Evolutionary conservation across 805 yeast genomes (phyloP).

Genomic region (Debaryomyces castellii): DNA sequence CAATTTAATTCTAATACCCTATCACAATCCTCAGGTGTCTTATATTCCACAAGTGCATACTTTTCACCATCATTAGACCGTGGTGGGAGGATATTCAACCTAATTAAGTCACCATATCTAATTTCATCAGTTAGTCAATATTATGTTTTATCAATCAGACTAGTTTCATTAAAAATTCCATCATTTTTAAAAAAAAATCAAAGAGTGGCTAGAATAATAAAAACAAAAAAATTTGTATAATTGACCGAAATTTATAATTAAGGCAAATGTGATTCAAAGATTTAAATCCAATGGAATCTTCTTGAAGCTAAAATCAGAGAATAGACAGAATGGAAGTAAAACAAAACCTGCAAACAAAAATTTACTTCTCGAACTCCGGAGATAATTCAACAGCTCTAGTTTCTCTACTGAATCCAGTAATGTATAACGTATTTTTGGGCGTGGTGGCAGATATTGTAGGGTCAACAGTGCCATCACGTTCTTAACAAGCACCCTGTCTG

Average conservation of each 20-base stretch:
- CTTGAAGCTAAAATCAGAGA: not conserved
- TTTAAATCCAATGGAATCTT: no score
- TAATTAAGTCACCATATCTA: slow-evolving; percentile 56
- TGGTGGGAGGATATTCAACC: slow-evolving; percentile 65
- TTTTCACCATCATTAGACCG: slow-evolving; percentile 58
- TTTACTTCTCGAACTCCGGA: slow-evolving; percentile 60
- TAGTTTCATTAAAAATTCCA: not conserved
- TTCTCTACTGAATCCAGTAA: slow-evolving; percentile 56
- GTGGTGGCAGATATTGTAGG: slow-evolving; percentile 12
- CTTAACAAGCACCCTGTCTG: no score
- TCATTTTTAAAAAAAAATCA: no score
- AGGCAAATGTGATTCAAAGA: no score
- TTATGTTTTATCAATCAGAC: not conserved
- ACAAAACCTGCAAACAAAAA: slow-evolving; percentile 14
- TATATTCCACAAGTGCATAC: slow-evolving; percentile 64
- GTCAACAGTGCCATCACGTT: no score
- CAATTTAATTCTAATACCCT: slow-evolving; percentile 49
- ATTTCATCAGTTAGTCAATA: not conserved
- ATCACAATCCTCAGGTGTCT: slow-evolving; percentile 52
- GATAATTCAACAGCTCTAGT: slow-evolving; percentile 56
- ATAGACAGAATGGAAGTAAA: not conserved
- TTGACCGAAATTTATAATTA: no score
- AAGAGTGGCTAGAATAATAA: no score
- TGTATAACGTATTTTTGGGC: slow-evolving; percentile 52
- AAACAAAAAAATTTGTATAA: no score